Conservation (phyloP, 1,139 yeast genomes). For the Debaryomyces fabryi region DNA sequence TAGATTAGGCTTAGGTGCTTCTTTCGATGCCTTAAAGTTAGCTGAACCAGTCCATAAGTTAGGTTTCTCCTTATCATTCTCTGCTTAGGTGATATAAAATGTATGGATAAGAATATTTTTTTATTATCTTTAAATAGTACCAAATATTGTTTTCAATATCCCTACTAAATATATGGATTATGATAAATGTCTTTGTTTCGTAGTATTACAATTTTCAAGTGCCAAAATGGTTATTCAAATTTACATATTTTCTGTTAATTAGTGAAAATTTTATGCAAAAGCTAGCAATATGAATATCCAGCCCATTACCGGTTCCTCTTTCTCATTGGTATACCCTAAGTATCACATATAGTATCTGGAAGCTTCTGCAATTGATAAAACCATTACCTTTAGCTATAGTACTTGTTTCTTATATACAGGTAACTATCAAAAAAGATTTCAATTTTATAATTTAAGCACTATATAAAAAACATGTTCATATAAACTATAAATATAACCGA, state of each 20-base stretch:
- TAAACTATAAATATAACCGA: background rate
- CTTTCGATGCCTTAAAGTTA: slow-evolving; percentile 93
- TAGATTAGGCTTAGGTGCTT: slow-evolving; percentile 95
- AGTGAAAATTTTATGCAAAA: background rate
- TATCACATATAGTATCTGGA: background rate
- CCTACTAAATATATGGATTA: slow-evolving; percentile 8
- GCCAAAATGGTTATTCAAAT: no score
- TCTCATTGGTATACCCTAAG: background rate
- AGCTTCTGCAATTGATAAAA: background rate
- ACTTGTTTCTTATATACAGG: slow-evolving; percentile 3
- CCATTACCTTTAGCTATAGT: background rate
- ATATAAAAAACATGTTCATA: background rate
- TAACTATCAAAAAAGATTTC: background rate
- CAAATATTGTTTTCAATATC: slow-evolving; percentile 4
- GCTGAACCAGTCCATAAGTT: slow-evolving; percentile 98
- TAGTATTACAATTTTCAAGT: background rate
- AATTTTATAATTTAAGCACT: background rate
- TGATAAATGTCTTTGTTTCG: background rate
- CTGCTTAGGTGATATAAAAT: slow-evolving; percentile 55
- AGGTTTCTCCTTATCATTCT: slow-evolving; percentile 91
- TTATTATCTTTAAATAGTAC: slow-evolving; percentile 4
- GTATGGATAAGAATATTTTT: background rate
- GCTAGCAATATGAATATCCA: background rate
- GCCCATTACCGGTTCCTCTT: background rate
- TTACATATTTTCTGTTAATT: no score